Evolutionary conservation across 768 basidiomycete genomes (phyloP).

Genomic region (Lactarius deliciosus): DNA sequence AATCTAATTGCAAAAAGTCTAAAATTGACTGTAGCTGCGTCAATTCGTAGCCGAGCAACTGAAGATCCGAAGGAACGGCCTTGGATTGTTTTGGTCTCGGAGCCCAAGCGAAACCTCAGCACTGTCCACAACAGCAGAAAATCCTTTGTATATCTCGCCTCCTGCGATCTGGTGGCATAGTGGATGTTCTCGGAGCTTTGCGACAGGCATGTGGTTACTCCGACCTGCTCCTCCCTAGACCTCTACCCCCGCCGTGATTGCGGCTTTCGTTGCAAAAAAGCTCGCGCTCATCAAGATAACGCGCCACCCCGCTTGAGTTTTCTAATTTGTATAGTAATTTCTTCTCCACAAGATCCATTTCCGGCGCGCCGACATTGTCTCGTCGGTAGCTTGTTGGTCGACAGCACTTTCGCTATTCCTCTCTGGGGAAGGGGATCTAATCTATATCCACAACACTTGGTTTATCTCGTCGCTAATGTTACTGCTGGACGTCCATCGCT

Average conservation of each 20-base stretch:
- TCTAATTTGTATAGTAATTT: not conserved
- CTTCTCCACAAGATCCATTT: not conserved
- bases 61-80: not conserved
- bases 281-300: not conserved
- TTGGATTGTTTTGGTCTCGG: not conserved
- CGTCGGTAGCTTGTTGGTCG: not conserved
- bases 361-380: not conserved
- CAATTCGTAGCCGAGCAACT: not conserved
- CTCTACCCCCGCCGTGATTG: not conserved
- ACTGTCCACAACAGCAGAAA: not conserved
- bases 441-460: not conserved
- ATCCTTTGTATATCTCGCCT: not conserved
- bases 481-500: not conserved
- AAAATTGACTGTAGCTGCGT: not conserved
- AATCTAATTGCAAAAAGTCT: not conserved
- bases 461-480: not conserved
- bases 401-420: not conserved
- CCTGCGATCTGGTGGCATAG: conserved; percentile 6
- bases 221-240: not conserved
- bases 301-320: not conserved
- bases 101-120: not conserved
- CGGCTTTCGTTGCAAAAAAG: not conserved
- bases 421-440: not conserved
- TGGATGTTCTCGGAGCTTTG: not conserved
- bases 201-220: not conserved